Evolutionary conservation across 805 yeast genomes (phyloP).

Genomic region (Lachancea mirantina): DNA sequence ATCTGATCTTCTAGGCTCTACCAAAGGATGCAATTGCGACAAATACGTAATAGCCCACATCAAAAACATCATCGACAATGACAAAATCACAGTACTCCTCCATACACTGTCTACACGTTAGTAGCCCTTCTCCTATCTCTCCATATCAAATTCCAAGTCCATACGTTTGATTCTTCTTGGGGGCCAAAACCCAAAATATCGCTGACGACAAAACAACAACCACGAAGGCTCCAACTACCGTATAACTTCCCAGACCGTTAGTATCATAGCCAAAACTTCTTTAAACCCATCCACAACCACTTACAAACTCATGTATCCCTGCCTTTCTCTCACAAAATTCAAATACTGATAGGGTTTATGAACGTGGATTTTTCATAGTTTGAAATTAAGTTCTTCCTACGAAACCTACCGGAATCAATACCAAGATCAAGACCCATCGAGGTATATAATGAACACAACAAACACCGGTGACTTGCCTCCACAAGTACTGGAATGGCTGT

Average conservation of each 20-base stretch:
- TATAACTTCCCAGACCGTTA: slow-evolving; percentile 41
- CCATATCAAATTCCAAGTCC: slow-evolving; percentile 20
- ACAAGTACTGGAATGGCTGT: slow-evolving; percentile 51
- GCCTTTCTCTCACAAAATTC: too few relatives aligned
- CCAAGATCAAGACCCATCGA: too few relatives aligned
- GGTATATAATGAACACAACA: too few relatives aligned
- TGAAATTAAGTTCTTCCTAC: too few relatives aligned
- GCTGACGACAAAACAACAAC: slow-evolving; percentile 51
- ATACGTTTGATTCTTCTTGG: slow-evolving; percentile 68
- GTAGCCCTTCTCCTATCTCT: neutral
- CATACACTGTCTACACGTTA: slow-evolving; percentile 39
- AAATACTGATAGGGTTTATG: too few relatives aligned
- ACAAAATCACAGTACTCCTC: slow-evolving; percentile 64
- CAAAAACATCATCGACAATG: slow-evolving; percentile 69
- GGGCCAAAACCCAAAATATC: slow-evolving; percentile 80
- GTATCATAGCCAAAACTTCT: neutral
- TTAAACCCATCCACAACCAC: too few relatives aligned
- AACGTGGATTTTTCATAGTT: too few relatives aligned
- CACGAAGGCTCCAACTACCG: slow-evolving; percentile 58
- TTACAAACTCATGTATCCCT: neutral
- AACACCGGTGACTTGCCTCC: slow-evolving; percentile 26
- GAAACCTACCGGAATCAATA: too few relatives aligned
- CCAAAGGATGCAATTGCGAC: slow-evolving; percentile 81
- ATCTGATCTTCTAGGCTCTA: slow-evolving; percentile 84
- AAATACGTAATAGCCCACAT: slow-evolving; percentile 94